Conservation (phyloP, 2,329 filamentous ascomycete species). For the Diaporthe humulicola region DNA sequence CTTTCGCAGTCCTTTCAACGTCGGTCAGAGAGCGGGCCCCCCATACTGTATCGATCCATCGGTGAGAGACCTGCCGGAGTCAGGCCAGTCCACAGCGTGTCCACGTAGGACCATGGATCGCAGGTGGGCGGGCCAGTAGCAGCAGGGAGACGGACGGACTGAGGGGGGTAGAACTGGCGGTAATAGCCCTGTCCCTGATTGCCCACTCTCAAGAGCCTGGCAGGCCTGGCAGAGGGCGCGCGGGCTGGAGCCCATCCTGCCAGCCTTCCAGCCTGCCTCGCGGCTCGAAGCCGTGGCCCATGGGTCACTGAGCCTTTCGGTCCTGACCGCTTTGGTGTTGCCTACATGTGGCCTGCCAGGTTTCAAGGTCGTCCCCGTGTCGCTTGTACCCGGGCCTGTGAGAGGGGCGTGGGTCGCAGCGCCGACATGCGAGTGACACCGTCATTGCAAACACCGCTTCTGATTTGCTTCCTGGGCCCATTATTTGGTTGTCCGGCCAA, state of each 20-base stretch:
- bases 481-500: conserved; percentile 6
- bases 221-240: neutral
- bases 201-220: neutral
- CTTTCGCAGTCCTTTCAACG: neutral
- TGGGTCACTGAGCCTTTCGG: conserved; percentile 30
- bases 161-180: conserved; percentile 23
- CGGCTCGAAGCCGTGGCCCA: conserved; percentile 8
- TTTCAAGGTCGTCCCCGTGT: conserved; percentile 40
- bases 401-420: conserved; percentile 21
- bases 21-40: conserved; percentile 2
- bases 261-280: neutral
- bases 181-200: neutral
- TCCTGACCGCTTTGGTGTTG: conserved; percentile 38
- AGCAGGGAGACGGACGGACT: neutral
- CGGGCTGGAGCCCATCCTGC: conserved; percentile 1
- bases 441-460: conserved; percentile 35
- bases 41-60: conserved; percentile 9
- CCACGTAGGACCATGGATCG: conserved; percentile 32
- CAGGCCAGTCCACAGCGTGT: conserved; percentile 22
- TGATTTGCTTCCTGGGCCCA: conserved; percentile 14
- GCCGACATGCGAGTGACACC: conserved; percentile 34
- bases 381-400: conserved; percentile 39
- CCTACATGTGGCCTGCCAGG: conserved; percentile 33
- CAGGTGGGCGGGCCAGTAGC: conserved; percentile 6
- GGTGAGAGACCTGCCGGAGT: conserved; percentile 25